Base-by-base conservation (phyloP, 176 grass and related monocot genomes). In the Rhynchospora breviuscula region DNA sequence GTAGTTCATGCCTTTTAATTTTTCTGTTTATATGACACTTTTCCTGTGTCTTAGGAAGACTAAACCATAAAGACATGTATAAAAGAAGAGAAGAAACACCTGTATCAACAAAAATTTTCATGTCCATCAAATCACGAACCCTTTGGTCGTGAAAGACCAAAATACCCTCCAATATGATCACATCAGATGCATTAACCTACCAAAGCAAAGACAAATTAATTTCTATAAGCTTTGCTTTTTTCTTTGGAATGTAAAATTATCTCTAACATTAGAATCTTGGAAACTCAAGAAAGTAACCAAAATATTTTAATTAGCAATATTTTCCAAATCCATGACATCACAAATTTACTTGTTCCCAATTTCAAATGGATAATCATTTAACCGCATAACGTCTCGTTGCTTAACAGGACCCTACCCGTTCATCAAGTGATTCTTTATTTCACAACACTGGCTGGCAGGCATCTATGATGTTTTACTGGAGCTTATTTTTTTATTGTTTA, bases 41-140 rank as follows among this genome's bases (percentile, higher is more conserved):
- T 76, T 76, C 5, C 51, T 77, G 71, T 70, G 7, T 46, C 68
- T 72, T 10, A 0, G 44, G 47, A 61, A n/a, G 31, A 19, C 22
- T 25, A 33, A 60, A 79, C 25, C 17, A 56, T 31, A 59, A 61
- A 83, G 2, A 40, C 35, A 40, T 59, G 46, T 33, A 87, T 47
- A 17, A 26, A 52, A 88, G 15, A 78, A 61, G 23, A 58, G 18
- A 87, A 57, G 47, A 82, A 17, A 73, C 57, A 99, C 96, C 96
- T 92, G 96, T 95, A 70, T 95, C 96, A 13, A 99, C 96, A 56
- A 99, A 99, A 79, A 99, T 95, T 82, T 99, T 99, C 96, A 99
- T 99, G 71, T 99, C 93, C 93, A 99, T 93, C 81, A 95, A 87
- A 84, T 99, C 86, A 48, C 93, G 96, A 53, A 99, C 93, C 81